Base-by-base conservation (phyloP, 768 basidiomycete species). In the Tricholoma matsutake region DNA sequence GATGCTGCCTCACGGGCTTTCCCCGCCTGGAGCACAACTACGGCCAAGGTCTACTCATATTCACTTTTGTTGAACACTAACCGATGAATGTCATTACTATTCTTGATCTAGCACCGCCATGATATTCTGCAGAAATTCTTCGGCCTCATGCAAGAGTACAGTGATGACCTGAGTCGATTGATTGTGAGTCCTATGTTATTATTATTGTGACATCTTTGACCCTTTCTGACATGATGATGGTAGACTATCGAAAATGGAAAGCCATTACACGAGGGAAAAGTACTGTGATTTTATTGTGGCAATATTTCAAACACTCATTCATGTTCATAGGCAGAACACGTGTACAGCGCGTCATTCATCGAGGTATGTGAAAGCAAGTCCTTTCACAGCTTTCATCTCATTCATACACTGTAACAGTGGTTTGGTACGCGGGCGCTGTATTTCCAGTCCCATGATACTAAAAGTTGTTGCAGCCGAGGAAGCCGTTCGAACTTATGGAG, bases 231-330 rank as follows among this genome's bases (percentile, higher is more conserved):
- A 37, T 54, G 56, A 20, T 37, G 51, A 25, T 32, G 39, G 39
- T 72, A 94, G 92, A 96, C 94, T 6, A 76, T 95, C 61, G 97
- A 99, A 78, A 99, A 99, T 69, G 97, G 97, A 35, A 99, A 98
- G 77, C 83, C 94, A 7, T 76, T 97, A 47, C 76, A 79, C 0
- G 95, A 98, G 65, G 91, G 85, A 35, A 90, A 91, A 83, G 91
- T 90, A 63, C 43, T 6, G 56, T 43, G 29, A 53, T 52, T 58
- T 31, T 9, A 54, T 10, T 25, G 10, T 47, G 39, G 20, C 37
- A 11, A n/a, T n/a, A 56, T 18, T 37, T 18, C 29, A 28, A 13
- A 16, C 56, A 31, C 22, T 59, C 62, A 37, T 11, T 53, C 34
- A 31, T 45, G 13, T 29, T 60, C n/a, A n/a, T 39, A 92, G 86